Evolutionary conservation across 1,284 basidiomycete species (phyloP), one percentile per base, ranked within the genome.

Genomic region (Pholiota adiposa): DNA sequence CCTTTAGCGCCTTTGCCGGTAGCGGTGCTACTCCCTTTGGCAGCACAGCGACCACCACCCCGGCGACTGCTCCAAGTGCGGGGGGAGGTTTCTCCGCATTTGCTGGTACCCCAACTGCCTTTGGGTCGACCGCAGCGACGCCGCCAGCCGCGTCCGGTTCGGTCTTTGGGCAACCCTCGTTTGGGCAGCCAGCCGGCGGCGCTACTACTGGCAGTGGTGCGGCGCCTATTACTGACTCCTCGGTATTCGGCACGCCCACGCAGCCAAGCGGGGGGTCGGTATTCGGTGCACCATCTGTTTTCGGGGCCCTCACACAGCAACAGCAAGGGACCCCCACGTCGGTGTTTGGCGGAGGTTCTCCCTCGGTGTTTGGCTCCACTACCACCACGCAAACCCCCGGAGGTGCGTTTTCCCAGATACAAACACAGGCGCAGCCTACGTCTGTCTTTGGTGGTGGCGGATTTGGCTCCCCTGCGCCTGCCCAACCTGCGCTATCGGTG

Each of bases 141-240:
- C 53, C 60, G 14, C 38, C 33, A 49, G 4, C 16, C 0, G 56
- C 62, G 4, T 58, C 54, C 19, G 54, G 55, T 4, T 61, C 61
- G 3, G 64, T 62, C 1, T 77, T 78, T 62, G 76, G 76, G 1
- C 73, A 76, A 60, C 57, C 63, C 49, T 62, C 67, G 1, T 67
- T 69, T 38, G 68, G 67, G 1, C 61, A 63, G 34, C 59, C 59
- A 0, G 41, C 63, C 14, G 57, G 56, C 4, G 50, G 60, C 36
- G 59, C 60, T 18, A 34, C 61, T 51, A 36, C 61, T 11, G 29
- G 29, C 11, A 31, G 29, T 31, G 29, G 29, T n/a, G n/a, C 29
- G 5, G 43, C 60, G 23, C 36, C 60, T 8, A 27, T 59, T 33
- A n/a, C 62, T 41, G 60, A n/a, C 29, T 31, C 29, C 29, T 31